Base-by-base conservation (phyloP, 306 rosid genomes). In the Vigna radiata region DNA sequence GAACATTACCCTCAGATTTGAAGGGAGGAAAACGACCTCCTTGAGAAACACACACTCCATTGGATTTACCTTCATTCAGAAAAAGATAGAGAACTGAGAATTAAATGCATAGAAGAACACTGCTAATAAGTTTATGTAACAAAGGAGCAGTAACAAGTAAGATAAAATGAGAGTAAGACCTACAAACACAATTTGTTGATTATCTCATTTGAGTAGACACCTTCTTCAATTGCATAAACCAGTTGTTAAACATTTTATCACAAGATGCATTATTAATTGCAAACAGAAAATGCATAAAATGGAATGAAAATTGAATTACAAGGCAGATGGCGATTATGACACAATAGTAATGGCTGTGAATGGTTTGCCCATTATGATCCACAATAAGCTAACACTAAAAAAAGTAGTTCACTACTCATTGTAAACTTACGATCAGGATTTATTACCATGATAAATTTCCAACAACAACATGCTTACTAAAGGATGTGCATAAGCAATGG, bases 11-110 rank as follows among this genome's bases (percentile, higher is more conserved):
- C 66, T 90, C 94, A 48, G 80, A 84, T 72, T 88, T 79, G 82
- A 95, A 95, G 47, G 94, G 87, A 23, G 91, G 90, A 77, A 92
- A 95, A 16, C 92, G 93, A 70, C 93, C 91, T 14, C 97, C 97
- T 89, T 95, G 92, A 47, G 99, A 92, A 85, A 86, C 83, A 76
- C 99, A 95, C 50, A 75, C 88, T 73, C 88, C 91, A 66, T 68
- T 86, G 29, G 89, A 68, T 55, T 85, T 82, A 72, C 91, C 99
- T 92, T 84, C 82, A 75, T 52, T 48, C 62, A 72, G 52, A 58
- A 66, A 29, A 76, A 29, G 15, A 80, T 0, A 11, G 43, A 53
- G 29, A 49, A 36, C 63, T 68, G 25, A 50, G 50, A 68, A 68
- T 58, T 15, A 36, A 41, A 49, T 27, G 65, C 55, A 27, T 8